Evolutionary conservation across 2,329 filamentous ascomycete genomes (phyloP).

Genomic region (Tolypocladium inflatum): DNA sequence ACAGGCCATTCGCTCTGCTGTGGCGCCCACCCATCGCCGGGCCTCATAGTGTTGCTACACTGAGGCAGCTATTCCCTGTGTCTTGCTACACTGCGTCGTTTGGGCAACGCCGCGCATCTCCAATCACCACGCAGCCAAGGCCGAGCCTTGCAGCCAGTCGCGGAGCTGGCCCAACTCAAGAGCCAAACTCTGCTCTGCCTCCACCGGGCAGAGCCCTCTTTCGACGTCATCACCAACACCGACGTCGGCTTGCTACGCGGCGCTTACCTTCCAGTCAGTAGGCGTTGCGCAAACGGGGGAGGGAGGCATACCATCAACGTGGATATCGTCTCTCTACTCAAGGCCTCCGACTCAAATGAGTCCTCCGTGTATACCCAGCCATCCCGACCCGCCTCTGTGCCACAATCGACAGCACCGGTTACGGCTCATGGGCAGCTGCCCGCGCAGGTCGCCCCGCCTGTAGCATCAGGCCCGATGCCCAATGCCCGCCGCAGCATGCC

Average conservation of each 20-base stretch:
- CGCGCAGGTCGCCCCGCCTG: slow-evolving; percentile 15
- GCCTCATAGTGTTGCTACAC: neutral
- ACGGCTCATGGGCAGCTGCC: slow-evolving; percentile 12
- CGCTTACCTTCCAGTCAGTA: slow-evolving; percentile 17
- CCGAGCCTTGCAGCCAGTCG: slow-evolving; percentile 14
- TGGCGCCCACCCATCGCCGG: neutral
- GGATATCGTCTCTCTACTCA: slow-evolving; percentile 90
- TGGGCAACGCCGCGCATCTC: slow-evolving; percentile 5
- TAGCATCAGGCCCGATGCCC: slow-evolving; percentile 21
- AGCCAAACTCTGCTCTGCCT: slow-evolving; percentile 31
- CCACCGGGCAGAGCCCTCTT: slow-evolving; percentile 28
- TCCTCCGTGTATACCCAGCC: slow-evolving; percentile 40
- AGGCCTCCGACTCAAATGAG: slow-evolving; percentile 66
- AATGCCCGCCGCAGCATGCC: slow-evolving; percentile 23
- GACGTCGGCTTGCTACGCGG: slow-evolving; percentile 17
- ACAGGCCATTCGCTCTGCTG: neutral
- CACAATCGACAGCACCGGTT: slow-evolving; percentile 9
- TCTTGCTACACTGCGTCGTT: slow-evolving; percentile 9
- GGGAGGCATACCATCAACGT: slow-evolving; percentile 55
- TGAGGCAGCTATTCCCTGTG: slow-evolving; percentile 3
- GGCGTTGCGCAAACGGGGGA: slow-evolving; percentile 14
- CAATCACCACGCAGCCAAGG: slow-evolving; percentile 3
- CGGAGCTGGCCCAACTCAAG: slow-evolving; percentile 32
- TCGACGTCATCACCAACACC: slow-evolving; percentile 17
- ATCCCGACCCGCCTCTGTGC: slow-evolving; percentile 14